These are phyloP conservation scores for Rhazya stricta DNA, from an alignment of 257 asterid genomes.

Conservation along the genomic window DNA sequence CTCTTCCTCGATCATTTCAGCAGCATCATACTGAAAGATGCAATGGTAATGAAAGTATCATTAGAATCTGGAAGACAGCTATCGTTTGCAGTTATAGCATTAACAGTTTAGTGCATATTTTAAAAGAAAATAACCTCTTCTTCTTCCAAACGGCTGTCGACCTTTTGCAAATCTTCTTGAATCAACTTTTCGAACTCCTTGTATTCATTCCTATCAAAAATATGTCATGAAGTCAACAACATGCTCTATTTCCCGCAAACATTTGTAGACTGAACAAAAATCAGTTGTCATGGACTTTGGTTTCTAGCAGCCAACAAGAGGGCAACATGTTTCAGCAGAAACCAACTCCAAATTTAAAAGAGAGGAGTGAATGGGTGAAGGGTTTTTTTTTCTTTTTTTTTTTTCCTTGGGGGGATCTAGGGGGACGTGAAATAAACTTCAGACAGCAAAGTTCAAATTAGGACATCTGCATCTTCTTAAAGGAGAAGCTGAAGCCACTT, in stretches of 20 bases:
- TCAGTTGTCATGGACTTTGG: background rate
- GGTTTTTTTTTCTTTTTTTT: background rate
- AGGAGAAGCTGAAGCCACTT: conserved; percentile 1
- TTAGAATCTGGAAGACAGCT: conserved; percentile 7
- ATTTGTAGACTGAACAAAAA: background rate
- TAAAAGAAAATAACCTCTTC: conserved; percentile 66
- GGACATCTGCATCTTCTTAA: background rate
- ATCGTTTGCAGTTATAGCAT: conserved; percentile 7
- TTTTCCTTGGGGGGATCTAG: background rate
- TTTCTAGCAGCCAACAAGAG: background rate
- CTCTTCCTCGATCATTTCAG: conserved; percentile 85
- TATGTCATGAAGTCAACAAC: conserved; percentile 5
- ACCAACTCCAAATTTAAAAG: background rate
- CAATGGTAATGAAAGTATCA: conserved; percentile 19
- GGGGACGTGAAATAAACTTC: background rate
- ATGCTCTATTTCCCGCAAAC: background rate
- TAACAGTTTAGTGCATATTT: conserved; percentile 4
- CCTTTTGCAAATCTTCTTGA: conserved; percentile 70
- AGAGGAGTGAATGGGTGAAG: background rate
- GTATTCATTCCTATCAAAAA: conserved; percentile 71
- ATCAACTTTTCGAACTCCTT: conserved; percentile 90
- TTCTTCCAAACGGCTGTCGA: conserved; percentile 90
- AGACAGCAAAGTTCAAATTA: background rate
- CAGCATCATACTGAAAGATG: conserved; percentile 74
- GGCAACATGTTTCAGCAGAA: background rate